These are phyloP conservation scores for Aureobasidium sp. DNA, from an alignment of 2,329 filamentous ascomycete genomes.

Conservation along the genomic window DNA sequence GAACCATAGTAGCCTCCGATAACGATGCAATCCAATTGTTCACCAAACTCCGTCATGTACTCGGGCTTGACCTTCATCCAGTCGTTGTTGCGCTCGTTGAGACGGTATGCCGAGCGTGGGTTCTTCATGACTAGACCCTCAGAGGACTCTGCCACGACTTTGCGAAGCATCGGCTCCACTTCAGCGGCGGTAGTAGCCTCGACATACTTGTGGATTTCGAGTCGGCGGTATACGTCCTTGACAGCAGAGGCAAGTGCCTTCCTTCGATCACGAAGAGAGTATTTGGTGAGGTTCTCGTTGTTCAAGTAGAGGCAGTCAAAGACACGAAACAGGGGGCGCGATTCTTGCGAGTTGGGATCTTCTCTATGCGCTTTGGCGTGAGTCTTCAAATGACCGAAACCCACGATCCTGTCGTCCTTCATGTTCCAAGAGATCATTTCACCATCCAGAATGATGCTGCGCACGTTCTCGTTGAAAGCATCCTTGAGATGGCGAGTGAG, in stretches of 20 bases:
- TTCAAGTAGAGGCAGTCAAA: constrained; percentile 93
- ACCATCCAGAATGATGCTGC: constrained; percentile 85
- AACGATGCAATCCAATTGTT: constrained; percentile 80
- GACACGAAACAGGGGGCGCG: constrained; percentile 69
- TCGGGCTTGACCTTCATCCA: constrained; percentile 99
- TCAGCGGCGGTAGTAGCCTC: constrained; percentile 58
- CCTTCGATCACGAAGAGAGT: constrained; percentile 72
- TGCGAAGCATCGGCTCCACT: constrained; percentile 70
- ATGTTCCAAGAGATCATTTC: constrained; percentile 99
- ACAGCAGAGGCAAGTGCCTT: constrained; percentile 66
- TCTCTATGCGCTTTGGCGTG: constrained; percentile 73
- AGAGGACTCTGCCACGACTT: constrained; percentile 75
- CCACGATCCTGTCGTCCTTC: constrained; percentile 69
- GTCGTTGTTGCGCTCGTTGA: constrained; percentile 86
- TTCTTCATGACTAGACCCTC: constrained; percentile 94
- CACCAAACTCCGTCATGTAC: constrained; percentile 94
- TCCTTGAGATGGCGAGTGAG: constrained; percentile 70
- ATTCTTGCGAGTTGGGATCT: constrained; percentile 57
- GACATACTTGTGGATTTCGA: constrained; percentile 72
- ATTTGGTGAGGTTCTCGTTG: constrained; percentile 66
- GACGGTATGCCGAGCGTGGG: constrained; percentile 71
- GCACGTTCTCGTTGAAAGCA: constrained; percentile 68
- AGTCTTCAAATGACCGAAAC: constrained; percentile 89
- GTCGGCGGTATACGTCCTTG: constrained; percentile 58
- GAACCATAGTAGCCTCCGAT: constrained; percentile 91